Evolutionary conservation across 768 basidiomycete species (phyloP).

Genomic region (Kockovaella imperatae): DNA sequence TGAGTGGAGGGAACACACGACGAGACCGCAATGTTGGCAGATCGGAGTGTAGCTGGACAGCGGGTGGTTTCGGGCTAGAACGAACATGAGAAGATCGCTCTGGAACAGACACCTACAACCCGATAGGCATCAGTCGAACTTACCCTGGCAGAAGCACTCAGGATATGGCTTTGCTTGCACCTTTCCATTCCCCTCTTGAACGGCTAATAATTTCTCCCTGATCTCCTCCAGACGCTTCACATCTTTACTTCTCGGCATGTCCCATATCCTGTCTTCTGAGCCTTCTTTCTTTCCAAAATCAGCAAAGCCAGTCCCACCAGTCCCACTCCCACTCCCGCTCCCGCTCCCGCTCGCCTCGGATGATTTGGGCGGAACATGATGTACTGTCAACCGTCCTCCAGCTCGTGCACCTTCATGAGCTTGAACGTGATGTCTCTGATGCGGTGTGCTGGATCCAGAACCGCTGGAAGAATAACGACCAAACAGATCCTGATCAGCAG

Average conservation of each 20-base stretch:
- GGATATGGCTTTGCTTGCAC: constrained; percentile 8
- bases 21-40: constrained; percentile 43
- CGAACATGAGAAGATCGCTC: neutral
- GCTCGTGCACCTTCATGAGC: no score
- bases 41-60: constrained; percentile 43
- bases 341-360: constrained; percentile 4
- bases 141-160: constrained; percentile 43
- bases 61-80: constrained; percentile 38
- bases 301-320: constrained; percentile 12
- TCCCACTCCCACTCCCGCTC: constrained; percentile 4
- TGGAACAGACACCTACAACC: neutral
- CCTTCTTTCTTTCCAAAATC: constrained; percentile 1
- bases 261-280: constrained; percentile 29
- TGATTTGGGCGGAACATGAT: no score
- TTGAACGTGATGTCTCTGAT: neutral
- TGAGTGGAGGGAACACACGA: constrained; percentile 41
- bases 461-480: no score
- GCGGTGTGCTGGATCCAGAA: neutral
- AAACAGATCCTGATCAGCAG: no score
- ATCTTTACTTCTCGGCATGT: constrained; percentile 27
- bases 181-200: constrained; percentile 25
- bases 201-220: constrained; percentile 18
- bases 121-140: constrained; percentile 3
- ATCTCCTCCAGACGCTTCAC: constrained; percentile 34
- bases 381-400: no score